A percentile compares a stretch with the other conserved stretches of the same genome.
These are phyloP conservation scores for Fusarium tuaranense DNA, from an alignment of 2,329 filamentous ascomycete species.

Conservation along the genomic window DNA sequence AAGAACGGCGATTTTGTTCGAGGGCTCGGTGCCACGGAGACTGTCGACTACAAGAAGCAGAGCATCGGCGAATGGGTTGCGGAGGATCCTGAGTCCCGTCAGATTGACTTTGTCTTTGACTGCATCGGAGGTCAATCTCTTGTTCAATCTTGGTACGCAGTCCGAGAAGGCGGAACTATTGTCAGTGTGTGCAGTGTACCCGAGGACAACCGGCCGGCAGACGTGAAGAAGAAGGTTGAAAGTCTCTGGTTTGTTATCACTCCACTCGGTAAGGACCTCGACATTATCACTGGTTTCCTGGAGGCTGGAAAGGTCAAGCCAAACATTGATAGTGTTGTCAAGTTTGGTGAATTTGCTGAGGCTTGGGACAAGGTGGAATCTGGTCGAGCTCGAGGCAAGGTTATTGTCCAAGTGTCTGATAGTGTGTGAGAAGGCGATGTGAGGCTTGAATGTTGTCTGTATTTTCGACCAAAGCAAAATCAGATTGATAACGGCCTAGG, in stretches of 20 bases:
- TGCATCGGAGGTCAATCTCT: slow-evolving; percentile 28
- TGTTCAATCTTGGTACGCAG: slow-evolving; percentile 22
- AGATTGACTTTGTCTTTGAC: slow-evolving; percentile 31
- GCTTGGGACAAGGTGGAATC: slow-evolving; percentile 35
- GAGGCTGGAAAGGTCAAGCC: slow-evolving; percentile 29
- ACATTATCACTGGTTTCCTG: slow-evolving; percentile 19
- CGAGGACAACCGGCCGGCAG: slow-evolving; percentile 18
- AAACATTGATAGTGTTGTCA: slow-evolving; percentile 30
- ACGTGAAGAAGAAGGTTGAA: slow-evolving; percentile 16
- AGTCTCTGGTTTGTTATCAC: slow-evolving; percentile 29
- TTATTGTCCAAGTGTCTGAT: slow-evolving; percentile 19
- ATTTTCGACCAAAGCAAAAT: neutral
- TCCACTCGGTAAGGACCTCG: slow-evolving; percentile 23
- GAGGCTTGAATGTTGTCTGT: neutral
- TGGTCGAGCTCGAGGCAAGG: slow-evolving; percentile 24
- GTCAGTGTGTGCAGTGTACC: slow-evolving; percentile 21
- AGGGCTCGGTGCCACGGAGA: slow-evolving; percentile 23
- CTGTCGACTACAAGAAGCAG: slow-evolving; percentile 28
- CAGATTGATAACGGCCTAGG: neutral
- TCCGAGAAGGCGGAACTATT: slow-evolving; percentile 20
- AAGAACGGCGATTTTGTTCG: slow-evolving; percentile 10
- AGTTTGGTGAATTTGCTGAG: slow-evolving; percentile 10
- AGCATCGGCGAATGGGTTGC: slow-evolving; percentile 21
- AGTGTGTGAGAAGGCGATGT: neutral
- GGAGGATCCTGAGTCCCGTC: neutral